Evolutionary conservation across 1,284 basidiomycete genomes (phyloP).

Genomic region (Chalciporus sp.): DNA sequence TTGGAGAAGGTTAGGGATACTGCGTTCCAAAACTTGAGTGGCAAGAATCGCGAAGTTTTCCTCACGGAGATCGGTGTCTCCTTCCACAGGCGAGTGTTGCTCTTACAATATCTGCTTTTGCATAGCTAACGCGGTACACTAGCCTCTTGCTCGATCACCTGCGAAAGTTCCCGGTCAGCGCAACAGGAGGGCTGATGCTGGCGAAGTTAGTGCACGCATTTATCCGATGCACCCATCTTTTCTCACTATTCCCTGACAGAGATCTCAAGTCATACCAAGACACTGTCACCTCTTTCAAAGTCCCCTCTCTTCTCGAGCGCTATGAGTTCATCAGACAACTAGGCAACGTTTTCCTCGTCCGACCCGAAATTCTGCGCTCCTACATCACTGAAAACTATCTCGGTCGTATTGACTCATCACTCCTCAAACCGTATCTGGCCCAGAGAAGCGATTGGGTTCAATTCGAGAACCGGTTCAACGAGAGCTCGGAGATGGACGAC

Average conservation of each 20-base stretch:
- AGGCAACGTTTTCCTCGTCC: conserved; percentile 95
- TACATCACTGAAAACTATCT: conserved; percentile 93
- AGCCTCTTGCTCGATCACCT: conserved; percentile 94
- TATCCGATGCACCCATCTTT: background rate
- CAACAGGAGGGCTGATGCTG: conserved; percentile 96
- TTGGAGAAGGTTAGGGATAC: conserved; percentile 81
- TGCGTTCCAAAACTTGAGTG: conserved; percentile 76
- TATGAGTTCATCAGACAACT: conserved; percentile 99
- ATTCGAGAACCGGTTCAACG: conserved; percentile 76
- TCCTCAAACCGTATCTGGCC: conserved; percentile 90
- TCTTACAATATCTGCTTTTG: background rate
- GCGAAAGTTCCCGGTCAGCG: conserved; percentile 95
- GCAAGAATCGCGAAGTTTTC: conserved; percentile 92
- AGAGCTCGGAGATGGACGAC: conserved; percentile 51
- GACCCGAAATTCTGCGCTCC: conserved; percentile 88
- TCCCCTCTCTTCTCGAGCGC: conserved; percentile 86
- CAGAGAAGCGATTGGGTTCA: conserved; percentile 89
- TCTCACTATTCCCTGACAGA: conserved; percentile 44
- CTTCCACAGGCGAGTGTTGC: conserved; percentile 77
- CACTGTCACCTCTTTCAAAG: conserved; percentile 77
- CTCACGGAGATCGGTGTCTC: conserved; percentile 92
- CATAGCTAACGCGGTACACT: conserved; percentile 11
- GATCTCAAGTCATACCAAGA: conserved; percentile 98
- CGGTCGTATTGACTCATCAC: conserved; percentile 84
- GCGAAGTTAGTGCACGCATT: conserved; percentile 73